Conservation (phyloP, 2,329 filamentous ascomycete species). For the Hortaea werneckii region DNA sequence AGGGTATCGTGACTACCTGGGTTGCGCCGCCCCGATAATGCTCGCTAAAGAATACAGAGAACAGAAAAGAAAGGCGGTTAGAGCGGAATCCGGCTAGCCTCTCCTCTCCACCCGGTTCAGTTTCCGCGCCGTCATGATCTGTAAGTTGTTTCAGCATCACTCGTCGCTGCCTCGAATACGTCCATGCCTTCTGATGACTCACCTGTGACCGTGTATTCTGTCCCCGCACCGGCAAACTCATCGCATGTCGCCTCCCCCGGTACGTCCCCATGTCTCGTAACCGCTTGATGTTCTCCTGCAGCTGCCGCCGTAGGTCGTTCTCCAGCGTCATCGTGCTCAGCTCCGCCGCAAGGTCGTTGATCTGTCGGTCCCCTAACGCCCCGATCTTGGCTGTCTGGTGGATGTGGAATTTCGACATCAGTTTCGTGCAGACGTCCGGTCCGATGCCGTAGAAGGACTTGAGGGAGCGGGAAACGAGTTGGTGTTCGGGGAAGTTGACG, state of each 20-base stretch:
- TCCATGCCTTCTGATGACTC: conserved; percentile 10
- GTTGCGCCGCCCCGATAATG: conserved; percentile 1
- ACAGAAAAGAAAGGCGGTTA: not conserved
- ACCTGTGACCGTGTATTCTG: conserved; percentile 77
- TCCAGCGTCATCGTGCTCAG: conserved; percentile 89
- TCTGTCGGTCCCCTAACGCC: conserved; percentile 61
- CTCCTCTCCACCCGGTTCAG: conserved; percentile 50
- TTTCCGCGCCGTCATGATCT: conserved; percentile 50
- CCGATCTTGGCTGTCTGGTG: conserved; percentile 73
- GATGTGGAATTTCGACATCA: conserved; percentile 84
- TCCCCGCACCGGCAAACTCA: conserved; percentile 82
- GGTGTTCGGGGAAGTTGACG: conserved; percentile 72
- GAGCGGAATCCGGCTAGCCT: conserved; percentile 13
- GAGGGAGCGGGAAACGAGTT: conserved; percentile 61
- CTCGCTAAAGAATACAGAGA: conserved; percentile 1
- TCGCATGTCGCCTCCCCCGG: conserved; percentile 80
- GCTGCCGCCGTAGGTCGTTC: conserved; percentile 66
- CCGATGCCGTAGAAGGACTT: conserved; percentile 82
- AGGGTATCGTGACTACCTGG: not conserved
- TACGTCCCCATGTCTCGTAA: conserved; percentile 87
- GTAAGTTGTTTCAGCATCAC: conserved; percentile 6
- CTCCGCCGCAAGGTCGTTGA: conserved; percentile 74
- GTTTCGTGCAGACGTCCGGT: conserved; percentile 54
- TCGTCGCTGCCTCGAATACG: not conserved
- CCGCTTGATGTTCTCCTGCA: conserved; percentile 76